Evolutionary conservation across 164 flowering plant species (phyloP).

Genomic region (Santalum album): DNA sequence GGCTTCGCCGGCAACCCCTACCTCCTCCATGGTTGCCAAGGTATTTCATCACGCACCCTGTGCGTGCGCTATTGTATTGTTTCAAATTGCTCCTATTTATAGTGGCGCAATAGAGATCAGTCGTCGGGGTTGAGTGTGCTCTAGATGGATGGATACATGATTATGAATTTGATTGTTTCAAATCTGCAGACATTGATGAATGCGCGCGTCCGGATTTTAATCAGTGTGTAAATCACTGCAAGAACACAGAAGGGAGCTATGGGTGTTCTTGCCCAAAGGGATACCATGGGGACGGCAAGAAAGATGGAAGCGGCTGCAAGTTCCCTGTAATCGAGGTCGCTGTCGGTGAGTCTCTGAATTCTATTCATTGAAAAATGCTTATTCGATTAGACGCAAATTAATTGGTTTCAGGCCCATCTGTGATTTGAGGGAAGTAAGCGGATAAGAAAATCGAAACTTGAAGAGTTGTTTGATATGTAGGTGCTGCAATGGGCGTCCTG

Average conservation of each 20-base stretch:
- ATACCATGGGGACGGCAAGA: constrained; percentile 16
- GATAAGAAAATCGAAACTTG: too few species aligned
- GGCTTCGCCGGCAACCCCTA: constrained; percentile 61
- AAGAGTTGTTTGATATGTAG: too few species aligned
- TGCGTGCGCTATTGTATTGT: too few species aligned
- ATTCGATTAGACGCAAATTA: too few species aligned
- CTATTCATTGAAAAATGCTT: too few species aligned
- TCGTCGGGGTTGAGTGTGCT: too few species aligned
- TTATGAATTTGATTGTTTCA: background rate
- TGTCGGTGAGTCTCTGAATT: constrained; percentile 1
- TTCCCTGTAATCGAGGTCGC: background rate
- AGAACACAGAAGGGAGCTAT: constrained; percentile 12
- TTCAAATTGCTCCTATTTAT: too few species aligned
- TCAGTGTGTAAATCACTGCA: constrained; percentile 4
- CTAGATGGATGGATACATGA: too few species aligned
- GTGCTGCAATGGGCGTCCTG: constrained; percentile 5
- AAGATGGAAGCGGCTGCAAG: background rate
- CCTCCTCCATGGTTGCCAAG: constrained; percentile 24
- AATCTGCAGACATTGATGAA: constrained; percentile 27
- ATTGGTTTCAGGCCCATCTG: too few species aligned
- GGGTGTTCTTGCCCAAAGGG: constrained; percentile 22
- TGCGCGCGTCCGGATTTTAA: constrained; percentile 8
- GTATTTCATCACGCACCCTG: constrained; percentile 5
- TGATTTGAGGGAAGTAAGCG: too few species aligned
- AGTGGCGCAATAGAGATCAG: too few species aligned